phyloP scores from a whole-genome alignment of 768 basidiomycete species.

The Amanita rubescens region DNA sequence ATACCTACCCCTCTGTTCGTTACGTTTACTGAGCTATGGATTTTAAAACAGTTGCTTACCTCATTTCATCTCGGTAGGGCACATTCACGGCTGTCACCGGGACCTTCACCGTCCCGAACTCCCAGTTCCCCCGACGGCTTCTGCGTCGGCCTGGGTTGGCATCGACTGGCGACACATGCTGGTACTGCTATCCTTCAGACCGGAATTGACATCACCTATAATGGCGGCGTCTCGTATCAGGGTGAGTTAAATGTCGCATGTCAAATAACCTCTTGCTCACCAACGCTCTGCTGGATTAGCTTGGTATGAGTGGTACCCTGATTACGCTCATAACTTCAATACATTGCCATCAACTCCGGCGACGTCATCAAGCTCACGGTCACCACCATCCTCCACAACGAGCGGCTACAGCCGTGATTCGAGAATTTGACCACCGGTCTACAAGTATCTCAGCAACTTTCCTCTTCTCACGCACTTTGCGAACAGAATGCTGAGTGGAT shows the following conservation, averaged over 20 bases:
- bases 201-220: background rate
- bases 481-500: background rate
- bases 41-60: conserved; percentile 1
- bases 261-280: background rate
- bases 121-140: background rate
- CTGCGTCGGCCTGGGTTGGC: background rate
- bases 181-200: background rate
- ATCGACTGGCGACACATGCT: background rate
- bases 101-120: background rate
- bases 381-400: background rate
- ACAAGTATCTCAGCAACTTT: background rate
- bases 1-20: background rate
- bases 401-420: background rate
- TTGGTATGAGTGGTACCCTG: background rate
- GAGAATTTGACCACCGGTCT: background rate
- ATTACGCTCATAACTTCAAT: background rate
- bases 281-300: background rate
- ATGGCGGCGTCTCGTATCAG: background rate
- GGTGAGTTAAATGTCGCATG: background rate
- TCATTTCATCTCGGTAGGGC: background rate
- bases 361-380: background rate
- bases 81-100: background rate
- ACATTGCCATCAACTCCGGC: background rate
- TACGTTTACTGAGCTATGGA: background rate
- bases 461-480: background rate